phyloP scores from a whole-genome alignment of 148 eudicot genomes.

The Fagopyrum esculentum region DNA sequence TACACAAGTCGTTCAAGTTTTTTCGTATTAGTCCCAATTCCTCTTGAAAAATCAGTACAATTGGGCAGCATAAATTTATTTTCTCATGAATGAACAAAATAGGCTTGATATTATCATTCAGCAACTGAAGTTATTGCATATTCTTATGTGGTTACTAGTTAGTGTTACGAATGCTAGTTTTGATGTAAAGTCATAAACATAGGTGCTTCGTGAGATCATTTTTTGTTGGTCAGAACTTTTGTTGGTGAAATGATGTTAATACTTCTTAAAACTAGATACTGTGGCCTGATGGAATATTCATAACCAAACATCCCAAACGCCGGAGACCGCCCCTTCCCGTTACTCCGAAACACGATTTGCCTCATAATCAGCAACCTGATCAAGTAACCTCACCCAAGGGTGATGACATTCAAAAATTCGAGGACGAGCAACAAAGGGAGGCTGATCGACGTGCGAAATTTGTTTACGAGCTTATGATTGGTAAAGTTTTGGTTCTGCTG shows the following conservation, averaged over 20 bases:
- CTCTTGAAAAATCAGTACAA: neutral
- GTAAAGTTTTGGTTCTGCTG: conserved; percentile 19
- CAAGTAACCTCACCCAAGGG: conserved; percentile 39
- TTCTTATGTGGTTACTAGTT: neutral
- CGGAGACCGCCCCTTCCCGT: conserved; percentile 41
- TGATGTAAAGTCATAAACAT: neutral
- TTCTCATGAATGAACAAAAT: neutral
- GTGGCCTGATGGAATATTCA: conserved; percentile 98
- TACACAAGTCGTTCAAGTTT: neutral
- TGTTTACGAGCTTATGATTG: conserved; percentile 87
- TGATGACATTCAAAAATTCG: conserved; percentile 35
- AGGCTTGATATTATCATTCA: neutral
- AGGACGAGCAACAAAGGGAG: conserved; percentile 58
- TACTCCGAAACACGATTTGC: conserved; percentile 34
- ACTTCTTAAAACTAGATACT: conserved; percentile 47
- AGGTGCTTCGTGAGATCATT: neutral
- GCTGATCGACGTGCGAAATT: conserved; percentile 77
- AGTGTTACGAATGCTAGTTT: neutral
- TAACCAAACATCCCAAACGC: conserved; percentile 87
- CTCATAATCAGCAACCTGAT: conserved; percentile 34
- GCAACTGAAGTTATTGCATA: neutral
- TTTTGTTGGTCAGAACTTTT: neutral
- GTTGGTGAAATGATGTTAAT: neutral
- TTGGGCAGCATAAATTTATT: neutral
- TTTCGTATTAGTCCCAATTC: neutral